Evolutionary conservation across 2,329 filamentous ascomycete species (phyloP), one percentile per base, ranked within the genome.

Genomic region (Davidsoniella eucalypti): DNA sequence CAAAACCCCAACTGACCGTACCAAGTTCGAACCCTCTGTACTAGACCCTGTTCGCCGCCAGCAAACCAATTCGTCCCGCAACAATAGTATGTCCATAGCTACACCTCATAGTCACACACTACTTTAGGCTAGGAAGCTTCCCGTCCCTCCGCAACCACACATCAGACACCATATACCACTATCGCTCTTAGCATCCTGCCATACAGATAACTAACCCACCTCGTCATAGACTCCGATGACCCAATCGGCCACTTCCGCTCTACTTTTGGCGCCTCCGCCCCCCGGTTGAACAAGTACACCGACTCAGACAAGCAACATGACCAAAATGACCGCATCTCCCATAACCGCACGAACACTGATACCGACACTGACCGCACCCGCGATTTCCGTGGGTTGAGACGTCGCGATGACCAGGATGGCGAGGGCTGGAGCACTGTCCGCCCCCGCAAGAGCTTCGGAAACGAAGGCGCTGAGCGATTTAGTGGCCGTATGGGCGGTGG

Each of bases 351-450:
- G 41, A 73, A 78, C 18, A 59, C 64, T 17, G 75, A 78, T 17
- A 66, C 68, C 23, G 64, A 62, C 18, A 44, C 18, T 48, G 73
- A 76, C 23, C 67, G 73, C 53, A 62, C 67, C 47, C 70, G 71
- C 47, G 72, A 77, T 37, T 36, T 36, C 12, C 45, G 45, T n/a
- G 45, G 40, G 10, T 49, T 73, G 50, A 75, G 75, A 44, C 75
- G 73, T 33, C 68, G 67, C 21, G 72, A 74, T 44, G 76, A 80
- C 38, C 69, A 71, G 54, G 82, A 84, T 50, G 73, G 69, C 54
- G 82, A 87, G 50, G 80, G 82, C 47, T 87, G 83, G 84, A 84
- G 75, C 57, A 80, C 73, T 23, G 79, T 83, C 37, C 84, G 84
- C 59, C 78, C 81, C 23, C 77, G 82, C 56, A 84, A 82, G 68